Percentiles rank a stretch among this genome's conserved stretches.
These are phyloP conservation scores for Hordeum pubiflorum DNA, from an alignment of 202 grass and related monocot genomes.

Conservation along the genomic window DNA sequence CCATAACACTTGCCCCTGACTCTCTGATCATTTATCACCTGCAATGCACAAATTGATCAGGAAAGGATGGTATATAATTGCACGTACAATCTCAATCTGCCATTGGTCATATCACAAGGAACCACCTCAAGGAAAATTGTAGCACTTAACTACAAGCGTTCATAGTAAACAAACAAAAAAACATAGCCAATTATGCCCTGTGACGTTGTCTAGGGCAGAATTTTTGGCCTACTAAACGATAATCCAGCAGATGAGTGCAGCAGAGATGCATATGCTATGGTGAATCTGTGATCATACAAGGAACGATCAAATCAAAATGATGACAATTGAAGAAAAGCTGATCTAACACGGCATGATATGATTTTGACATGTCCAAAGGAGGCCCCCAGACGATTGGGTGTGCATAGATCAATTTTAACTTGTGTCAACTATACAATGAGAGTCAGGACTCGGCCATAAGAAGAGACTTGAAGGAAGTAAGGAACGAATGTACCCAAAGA, in stretches of 20 bases:
- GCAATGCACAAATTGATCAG: constrained; percentile 24
- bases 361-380: background rate
- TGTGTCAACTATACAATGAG: background rate
- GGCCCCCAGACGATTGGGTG: background rate
- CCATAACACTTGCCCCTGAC: constrained; percentile 88
- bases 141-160: background rate
- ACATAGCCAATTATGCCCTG: background rate
- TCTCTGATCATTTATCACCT: constrained; percentile 87
- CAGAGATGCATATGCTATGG: background rate
- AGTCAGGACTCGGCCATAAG: background rate
- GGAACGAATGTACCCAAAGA: background rate
- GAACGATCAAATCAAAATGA: background rate
- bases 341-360: background rate
- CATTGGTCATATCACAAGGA: background rate
- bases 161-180: constrained; percentile 23
- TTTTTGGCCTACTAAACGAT: background rate
- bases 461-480: background rate
- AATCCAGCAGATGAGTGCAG: background rate
- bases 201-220: background rate
- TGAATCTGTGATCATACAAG: background rate
- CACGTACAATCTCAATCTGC: background rate
- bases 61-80: background rate
- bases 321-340: background rate
- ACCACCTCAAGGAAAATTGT: background rate
- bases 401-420: background rate